phyloP scores from a whole-genome alignment of 345 rosid species.

The Nasturtium officinale region DNA sequence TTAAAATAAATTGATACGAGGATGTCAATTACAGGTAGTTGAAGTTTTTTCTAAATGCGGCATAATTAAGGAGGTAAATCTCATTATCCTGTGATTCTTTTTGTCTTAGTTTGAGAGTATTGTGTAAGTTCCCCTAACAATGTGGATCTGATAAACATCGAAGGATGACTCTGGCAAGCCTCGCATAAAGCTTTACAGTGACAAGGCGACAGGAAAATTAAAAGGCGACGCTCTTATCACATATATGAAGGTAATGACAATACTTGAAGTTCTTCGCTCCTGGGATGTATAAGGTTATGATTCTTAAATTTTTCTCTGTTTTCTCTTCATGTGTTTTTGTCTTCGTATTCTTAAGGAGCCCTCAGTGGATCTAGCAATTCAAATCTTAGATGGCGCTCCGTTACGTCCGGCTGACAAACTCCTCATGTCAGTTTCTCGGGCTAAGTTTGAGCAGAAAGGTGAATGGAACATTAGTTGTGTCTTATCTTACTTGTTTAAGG shows the following conservation, averaged over 20 bases:
- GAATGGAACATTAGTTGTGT: slow-evolving; percentile 28
- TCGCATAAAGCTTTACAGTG: slow-evolving; percentile 86
- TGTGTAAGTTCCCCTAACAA: slow-evolving; percentile 18
- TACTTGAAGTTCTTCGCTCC: slow-evolving; percentile 28
- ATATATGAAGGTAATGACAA: slow-evolving; percentile 69
- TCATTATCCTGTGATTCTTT: slow-evolving; percentile 11
- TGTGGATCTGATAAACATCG: slow-evolving; percentile 29
- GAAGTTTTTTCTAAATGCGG: slow-evolving; percentile 98
- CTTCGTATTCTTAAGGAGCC: slow-evolving; percentile 65
- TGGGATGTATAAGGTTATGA: slow-evolving; percentile 29
- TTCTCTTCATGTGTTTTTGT: slow-evolving; percentile 22
- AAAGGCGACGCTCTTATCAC: slow-evolving; percentile 98
- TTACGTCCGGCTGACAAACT: slow-evolving; percentile 77
- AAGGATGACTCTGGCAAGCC: slow-evolving; percentile 93
- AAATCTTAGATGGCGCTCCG: slow-evolving; percentile 94
- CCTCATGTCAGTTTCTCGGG: slow-evolving; percentile 78
- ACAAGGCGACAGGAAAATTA: slow-evolving; percentile 80
- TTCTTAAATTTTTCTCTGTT: slow-evolving; percentile 6
- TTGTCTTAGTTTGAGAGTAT: not conserved
- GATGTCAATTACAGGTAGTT: slow-evolving; percentile 60
- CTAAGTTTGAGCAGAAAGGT: slow-evolving; percentile 98
- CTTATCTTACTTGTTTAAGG: not conserved
- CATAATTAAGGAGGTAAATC: slow-evolving; percentile 86
- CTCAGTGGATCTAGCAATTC: slow-evolving; percentile 86
- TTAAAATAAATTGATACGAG: slow-evolving; percentile 39